Conservation (phyloP, 495 filamentous ascomycete species). For the Annulohypoxylon nitens region DNA sequence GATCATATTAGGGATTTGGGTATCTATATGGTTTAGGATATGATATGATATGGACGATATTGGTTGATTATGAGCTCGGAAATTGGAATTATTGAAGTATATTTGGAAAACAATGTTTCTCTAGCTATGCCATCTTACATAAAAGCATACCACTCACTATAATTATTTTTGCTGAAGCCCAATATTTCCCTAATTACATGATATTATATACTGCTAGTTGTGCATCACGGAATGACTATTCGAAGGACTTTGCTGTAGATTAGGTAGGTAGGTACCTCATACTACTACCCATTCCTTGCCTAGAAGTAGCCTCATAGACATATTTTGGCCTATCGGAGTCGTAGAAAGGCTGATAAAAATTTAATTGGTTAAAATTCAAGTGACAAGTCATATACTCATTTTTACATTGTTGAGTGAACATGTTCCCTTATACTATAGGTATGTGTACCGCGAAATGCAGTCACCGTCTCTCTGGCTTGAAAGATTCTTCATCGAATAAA, state of each 20-base stretch:
- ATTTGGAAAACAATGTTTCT: no score
- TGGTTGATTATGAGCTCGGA: neutral
- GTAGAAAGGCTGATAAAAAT: neutral
- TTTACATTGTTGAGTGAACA: neutral
- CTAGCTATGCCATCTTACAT: neutral
- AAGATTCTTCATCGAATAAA: neutral
- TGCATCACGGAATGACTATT: no score
- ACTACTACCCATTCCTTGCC: no score
- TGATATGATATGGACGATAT: neutral
- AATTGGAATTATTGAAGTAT: neutral
- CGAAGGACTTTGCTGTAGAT: no score
- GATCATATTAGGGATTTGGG: neutral
- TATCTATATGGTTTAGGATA: neutral
- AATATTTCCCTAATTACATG: no score
- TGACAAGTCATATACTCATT: constrained; percentile 26
- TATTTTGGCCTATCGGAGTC: neutral
- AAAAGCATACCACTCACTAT: no score
- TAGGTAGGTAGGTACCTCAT: no score
- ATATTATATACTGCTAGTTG: no score
- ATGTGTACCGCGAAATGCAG: no score
- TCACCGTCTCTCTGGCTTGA: neutral
- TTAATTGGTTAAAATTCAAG: constrained; percentile 21
- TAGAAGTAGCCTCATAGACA: no score
- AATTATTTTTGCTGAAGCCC: no score
- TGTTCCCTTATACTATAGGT: neutral